Conservation (phyloP, 768 basidiomycete genomes). For the Kondoa subrosea region DNA sequence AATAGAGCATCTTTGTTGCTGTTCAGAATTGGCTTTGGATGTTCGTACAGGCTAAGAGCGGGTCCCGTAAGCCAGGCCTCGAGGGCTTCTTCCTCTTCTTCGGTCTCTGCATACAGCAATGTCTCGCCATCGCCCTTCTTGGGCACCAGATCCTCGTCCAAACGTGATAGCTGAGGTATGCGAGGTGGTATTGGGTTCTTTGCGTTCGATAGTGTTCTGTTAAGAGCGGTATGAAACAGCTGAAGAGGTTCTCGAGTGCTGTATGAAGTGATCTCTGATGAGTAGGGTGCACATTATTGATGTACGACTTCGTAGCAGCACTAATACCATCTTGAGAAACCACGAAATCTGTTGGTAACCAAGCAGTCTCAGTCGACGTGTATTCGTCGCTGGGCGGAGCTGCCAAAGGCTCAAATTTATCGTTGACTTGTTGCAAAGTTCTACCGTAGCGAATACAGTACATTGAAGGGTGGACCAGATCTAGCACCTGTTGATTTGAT, state of each 20-base stretch:
- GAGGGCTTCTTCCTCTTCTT: neutral
- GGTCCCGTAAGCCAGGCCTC: neutral
- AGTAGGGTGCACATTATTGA: conserved; percentile 39
- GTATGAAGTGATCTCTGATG: neutral
- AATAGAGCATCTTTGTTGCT: neutral
- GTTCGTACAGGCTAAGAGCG: neutral
- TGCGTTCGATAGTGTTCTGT: neutral
- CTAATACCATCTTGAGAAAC: conserved; percentile 7
- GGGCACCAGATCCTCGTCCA: neutral
- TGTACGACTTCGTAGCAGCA: conserved; percentile 31
- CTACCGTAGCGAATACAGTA: conserved; percentile 36
- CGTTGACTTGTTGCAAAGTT: conserved; percentile 15
- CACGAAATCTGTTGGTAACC: conserved; percentile 18
- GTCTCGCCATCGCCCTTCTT: neutral
- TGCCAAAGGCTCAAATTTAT: neutral
- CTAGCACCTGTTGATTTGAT: conserved; percentile 37
- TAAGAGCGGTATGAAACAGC: neutral
- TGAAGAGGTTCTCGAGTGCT: neutral
- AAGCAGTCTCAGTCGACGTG: conserved; percentile 5
- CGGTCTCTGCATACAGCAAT: neutral
- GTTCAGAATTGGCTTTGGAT: neutral
- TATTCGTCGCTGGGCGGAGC: neutral
- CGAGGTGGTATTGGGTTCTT: neutral
- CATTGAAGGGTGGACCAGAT: conserved; percentile 38
- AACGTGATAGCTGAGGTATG: neutral